phyloP scores from a whole-genome alignment of 306 rosid species.

The Adenanthera pavonina region DNA sequence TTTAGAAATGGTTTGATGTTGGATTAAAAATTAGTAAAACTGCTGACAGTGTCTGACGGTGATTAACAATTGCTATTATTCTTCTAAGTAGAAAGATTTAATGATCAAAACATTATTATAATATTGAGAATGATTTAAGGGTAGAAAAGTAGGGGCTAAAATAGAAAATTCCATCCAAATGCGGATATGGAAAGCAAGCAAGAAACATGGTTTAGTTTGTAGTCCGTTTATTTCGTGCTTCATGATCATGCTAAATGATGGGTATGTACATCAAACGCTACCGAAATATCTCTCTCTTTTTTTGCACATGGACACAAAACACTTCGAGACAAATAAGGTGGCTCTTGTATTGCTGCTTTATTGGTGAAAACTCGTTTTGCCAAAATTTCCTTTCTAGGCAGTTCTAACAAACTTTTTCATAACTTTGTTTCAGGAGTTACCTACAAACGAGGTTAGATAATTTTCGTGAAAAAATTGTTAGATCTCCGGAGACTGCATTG shows the following conservation, averaged over 20 bases:
- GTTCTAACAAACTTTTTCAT: neutral
- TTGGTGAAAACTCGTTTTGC: neutral
- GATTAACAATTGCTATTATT: neutral
- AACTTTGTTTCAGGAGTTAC: neutral
- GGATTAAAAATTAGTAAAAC: neutral
- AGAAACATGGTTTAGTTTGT: neutral
- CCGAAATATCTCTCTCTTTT: constrained; percentile 22
- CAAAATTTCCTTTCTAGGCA: neutral
- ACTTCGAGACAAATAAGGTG: neutral
- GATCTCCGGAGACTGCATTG: no score
- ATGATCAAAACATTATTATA: neutral
- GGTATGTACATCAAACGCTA: neutral
- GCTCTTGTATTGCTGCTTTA: neutral
- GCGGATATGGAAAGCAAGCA: neutral
- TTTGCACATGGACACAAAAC: constrained; percentile 11
- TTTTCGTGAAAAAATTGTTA: no score
- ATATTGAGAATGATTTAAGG: neutral
- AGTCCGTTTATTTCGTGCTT: neutral
- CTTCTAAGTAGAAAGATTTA: neutral
- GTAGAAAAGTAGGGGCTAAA: neutral
- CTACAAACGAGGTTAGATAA: no score
- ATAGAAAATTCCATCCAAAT: neutral
- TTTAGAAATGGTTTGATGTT: neutral
- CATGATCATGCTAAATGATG: constrained; percentile 23
- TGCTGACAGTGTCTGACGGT: neutral